Percentiles rank a stretch among this genome's conserved stretches.
phyloP scores from a whole-genome alignment of 2,329 filamentous ascomycete genomes.

The Fusarium sp. region DNA sequence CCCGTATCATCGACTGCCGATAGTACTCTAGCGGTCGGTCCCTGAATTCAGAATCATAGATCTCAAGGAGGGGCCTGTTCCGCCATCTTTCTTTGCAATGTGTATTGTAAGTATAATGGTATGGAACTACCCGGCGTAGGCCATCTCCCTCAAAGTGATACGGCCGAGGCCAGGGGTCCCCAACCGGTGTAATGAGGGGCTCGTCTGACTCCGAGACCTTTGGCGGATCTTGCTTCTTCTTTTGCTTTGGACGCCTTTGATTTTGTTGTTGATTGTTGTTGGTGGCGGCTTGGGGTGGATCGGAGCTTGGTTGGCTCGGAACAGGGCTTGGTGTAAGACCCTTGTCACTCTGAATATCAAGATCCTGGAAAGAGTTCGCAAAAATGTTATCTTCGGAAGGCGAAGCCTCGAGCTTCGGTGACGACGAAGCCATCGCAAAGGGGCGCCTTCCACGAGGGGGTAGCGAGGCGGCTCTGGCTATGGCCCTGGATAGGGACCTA shows the following conservation, averaged over 20 bases:
- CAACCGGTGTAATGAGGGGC: constrained; percentile 47
- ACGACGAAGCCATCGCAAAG: constrained; percentile 33
- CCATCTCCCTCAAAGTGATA: constrained; percentile 83
- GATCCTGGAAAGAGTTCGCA: constrained; percentile 26
- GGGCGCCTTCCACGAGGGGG: constrained; percentile 16
- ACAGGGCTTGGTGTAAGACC: constrained; percentile 1
- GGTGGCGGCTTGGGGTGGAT: constrained; percentile 9
- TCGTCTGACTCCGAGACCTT: constrained; percentile 31
- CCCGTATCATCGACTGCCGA: constrained; percentile 80
- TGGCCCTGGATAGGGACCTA: constrained; percentile 13
- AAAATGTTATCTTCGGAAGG: constrained; percentile 23
- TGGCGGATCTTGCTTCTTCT: constrained; percentile 28
- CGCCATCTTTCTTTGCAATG: constrained; percentile 95
- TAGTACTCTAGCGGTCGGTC: constrained; percentile 91
- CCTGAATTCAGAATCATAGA: constrained; percentile 91
- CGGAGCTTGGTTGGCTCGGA: constrained; percentile 18
- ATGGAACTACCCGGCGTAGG: constrained; percentile 83
- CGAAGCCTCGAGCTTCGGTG: constrained; percentile 8
- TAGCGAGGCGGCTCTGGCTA: constrained; percentile 16
- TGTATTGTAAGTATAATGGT: constrained; percentile 95
- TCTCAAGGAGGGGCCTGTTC: constrained; percentile 80
- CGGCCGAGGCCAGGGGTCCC: constrained; percentile 64
- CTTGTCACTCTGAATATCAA: constrained; percentile 28
- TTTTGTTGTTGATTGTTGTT: constrained; percentile 8
- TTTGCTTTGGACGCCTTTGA: constrained; percentile 24